Conservation (phyloP, 2,329 filamentous ascomycete genomes). For the Endoconidiophora laricicola region DNA sequence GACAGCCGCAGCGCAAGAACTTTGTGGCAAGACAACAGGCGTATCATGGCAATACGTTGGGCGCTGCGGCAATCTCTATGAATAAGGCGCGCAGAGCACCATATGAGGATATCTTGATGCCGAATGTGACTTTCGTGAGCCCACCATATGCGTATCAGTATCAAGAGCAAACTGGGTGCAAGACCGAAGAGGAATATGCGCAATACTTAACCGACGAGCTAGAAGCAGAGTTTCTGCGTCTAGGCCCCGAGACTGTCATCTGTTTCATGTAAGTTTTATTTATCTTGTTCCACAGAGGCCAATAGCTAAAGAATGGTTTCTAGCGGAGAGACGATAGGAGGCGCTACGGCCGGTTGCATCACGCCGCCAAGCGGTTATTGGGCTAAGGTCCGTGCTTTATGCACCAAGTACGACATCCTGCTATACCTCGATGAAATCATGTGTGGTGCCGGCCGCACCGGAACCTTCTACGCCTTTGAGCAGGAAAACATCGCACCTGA, state of each 20-base stretch:
- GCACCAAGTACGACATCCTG: conserved; percentile 36
- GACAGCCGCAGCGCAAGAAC: conserved; percentile 20
- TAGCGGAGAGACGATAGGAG: conserved; percentile 18
- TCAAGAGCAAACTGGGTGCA: conserved; percentile 15
- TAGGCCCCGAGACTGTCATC: conserved; percentile 30
- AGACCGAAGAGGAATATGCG: conserved; percentile 26
- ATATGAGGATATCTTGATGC: conserved; percentile 18
- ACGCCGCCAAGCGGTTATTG: conserved; percentile 37
- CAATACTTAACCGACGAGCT: conserved; percentile 26
- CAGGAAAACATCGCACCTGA: conserved; percentile 35
- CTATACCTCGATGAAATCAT: conserved; percentile 48
- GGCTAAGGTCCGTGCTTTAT: conserved; percentile 33
- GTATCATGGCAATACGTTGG: conserved; percentile 35
- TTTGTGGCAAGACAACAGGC: conserved; percentile 29
- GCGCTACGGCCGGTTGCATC: conserved; percentile 23
- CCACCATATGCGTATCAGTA: conserved; percentile 14
- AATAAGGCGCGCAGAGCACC: conserved; percentile 17
- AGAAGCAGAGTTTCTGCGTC: conserved; percentile 28
- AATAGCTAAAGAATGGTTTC: conserved; percentile 21
- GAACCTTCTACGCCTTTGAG: conserved; percentile 46
- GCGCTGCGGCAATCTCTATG: conserved; percentile 25
- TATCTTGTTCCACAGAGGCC: background rate
- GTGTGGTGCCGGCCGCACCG: conserved; percentile 48
- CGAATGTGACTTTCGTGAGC: conserved; percentile 1
- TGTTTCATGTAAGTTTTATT: background rate